Base-by-base conservation (phyloP, 345 rosid species). In the Gossypium sturtianum region DNA sequence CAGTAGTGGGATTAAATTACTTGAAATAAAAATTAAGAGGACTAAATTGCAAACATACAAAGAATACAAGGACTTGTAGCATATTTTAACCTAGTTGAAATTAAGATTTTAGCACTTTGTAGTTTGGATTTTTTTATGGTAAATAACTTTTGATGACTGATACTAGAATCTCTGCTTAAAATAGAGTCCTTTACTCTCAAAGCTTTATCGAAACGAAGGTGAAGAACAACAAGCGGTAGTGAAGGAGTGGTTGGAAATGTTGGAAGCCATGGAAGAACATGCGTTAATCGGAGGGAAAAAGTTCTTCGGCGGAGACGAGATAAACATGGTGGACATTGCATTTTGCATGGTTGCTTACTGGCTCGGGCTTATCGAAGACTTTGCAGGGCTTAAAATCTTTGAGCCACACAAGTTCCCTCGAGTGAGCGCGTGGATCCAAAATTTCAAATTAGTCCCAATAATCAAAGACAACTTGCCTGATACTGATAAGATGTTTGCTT, bases 311-410 rank as follows among this genome's bases (percentile, higher is more conserved):
- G 80, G 83, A 29, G 80, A 77, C 48, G 0, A 48, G 20, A 51
- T 81, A 13, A 56, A 62, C 13, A 53, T 74, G 45, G 79, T 71
- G 38, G 84, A 81, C 68, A 52, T 78, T 1, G 77, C 81, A 22
- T 81, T 81, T 27, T 61, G 79, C 25, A 0, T 4, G 0, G 48
- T 75, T 27, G 62, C 34, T 52, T n/a, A 78, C 12, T 78, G 79
- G 81, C 13, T 78, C 1, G 72, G 8, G 16, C 13, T 49, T 3
- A 8, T 68, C 10, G 22, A 68, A 49, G 57, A 68, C 0, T 43
- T 8, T 2, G 41, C 11, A 9, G 6, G 51, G 9, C 11, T 70
- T 0, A 74, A 59, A 38, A 9, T 74, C 6, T 5, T 66, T 29
- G 74, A 71, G 15, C 17, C 75, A 5, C 4, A 71, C 20, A 75